Conservation (phyloP, 805 yeast genomes). For the Teunomyces lycoperdinae region DNA sequence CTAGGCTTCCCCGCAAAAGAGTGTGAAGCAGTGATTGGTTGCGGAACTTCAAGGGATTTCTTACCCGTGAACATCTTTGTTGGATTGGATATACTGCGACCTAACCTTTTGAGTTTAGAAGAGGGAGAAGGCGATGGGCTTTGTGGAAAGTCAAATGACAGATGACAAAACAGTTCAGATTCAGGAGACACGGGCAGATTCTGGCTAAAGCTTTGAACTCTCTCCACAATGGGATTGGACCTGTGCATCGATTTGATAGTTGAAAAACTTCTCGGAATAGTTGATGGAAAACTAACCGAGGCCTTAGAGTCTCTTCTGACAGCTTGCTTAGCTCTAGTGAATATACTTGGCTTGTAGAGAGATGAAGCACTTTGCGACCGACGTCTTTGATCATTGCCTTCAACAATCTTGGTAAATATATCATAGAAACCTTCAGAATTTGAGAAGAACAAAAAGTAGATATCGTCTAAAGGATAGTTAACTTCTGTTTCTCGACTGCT, state of each 20-base stretch:
- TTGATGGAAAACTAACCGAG: background rate
- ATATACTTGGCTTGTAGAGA: slow-evolving; percentile 1
- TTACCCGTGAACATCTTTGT: slow-evolving; percentile 15
- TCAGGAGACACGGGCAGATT: slow-evolving; percentile 5
- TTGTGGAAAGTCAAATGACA: background rate
- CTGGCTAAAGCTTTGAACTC: slow-evolving; percentile 10
- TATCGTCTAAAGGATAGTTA: slow-evolving; percentile 51
- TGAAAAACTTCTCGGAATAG: slow-evolving; percentile 11
- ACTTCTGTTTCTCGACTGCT: slow-evolving; percentile 4
- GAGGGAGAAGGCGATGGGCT: background rate
- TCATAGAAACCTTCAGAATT: slow-evolving; percentile 43
- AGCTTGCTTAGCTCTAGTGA: slow-evolving; percentile 9
- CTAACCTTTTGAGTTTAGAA: slow-evolving; percentile 16
- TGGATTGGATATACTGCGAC: slow-evolving; percentile 16
- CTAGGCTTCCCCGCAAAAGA: background rate
- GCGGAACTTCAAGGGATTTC: slow-evolving; percentile 4
- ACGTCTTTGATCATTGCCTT: slow-evolving; percentile 8
- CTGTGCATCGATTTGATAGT: slow-evolving; percentile 12
- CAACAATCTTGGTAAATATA: slow-evolving; percentile 32
- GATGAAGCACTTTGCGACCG: slow-evolving; percentile 5
- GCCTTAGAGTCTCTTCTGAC: slow-evolving; percentile 6
- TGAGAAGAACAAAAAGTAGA: slow-evolving; percentile 65
- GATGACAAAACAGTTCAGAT: background rate
- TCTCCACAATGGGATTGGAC: slow-evolving; percentile 13
- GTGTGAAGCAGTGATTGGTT: background rate